A percentile compares a stretch with the other conserved stretches of the same genome.
phyloP scores from a whole-genome alignment of 2,329 filamentous ascomycete species.

The Geosmithia morbida region DNA sequence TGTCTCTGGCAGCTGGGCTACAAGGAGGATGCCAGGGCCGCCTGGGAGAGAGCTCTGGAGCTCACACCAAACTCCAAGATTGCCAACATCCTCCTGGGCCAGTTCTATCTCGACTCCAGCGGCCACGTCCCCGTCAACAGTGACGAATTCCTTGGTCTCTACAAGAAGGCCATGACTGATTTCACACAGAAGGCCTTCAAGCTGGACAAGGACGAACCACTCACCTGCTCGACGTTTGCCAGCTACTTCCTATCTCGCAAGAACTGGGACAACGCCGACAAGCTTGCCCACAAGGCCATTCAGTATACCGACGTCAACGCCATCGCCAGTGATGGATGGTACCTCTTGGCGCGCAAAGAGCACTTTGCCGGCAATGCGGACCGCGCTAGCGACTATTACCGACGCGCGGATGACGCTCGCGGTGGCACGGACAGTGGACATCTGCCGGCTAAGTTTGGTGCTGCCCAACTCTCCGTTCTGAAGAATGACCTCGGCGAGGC shows the following conservation, averaged over 20 bases:
- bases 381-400: slow-evolving; percentile 75
- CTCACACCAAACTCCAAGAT: slow-evolving; percentile 74
- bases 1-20: slow-evolving; percentile 95
- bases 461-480: slow-evolving; percentile 75
- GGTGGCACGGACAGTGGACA: slow-evolving; percentile 86
- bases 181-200: slow-evolving; percentile 93
- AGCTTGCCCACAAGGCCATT: slow-evolving; percentile 81
- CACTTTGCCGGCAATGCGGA: slow-evolving; percentile 67
- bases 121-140: slow-evolving; percentile 71
- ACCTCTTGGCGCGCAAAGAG: slow-evolving; percentile 79
- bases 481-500: slow-evolving; percentile 80
- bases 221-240: slow-evolving; percentile 84
- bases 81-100: slow-evolving; percentile 76
- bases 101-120: slow-evolving; percentile 81
- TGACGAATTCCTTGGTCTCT: slow-evolving; percentile 69
- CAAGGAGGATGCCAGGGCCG: slow-evolving; percentile 79
- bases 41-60: slow-evolving; percentile 81
- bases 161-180: slow-evolving; percentile 87
- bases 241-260: slow-evolving; percentile 80
- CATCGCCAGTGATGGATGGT: slow-evolving; percentile 96
- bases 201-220: slow-evolving; percentile 75
- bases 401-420: slow-evolving; percentile 77
- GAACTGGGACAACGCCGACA: slow-evolving; percentile 67
- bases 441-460: slow-evolving; percentile 86
- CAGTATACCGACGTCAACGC: slow-evolving; percentile 93